Evolutionary conservation across 2,329 filamentous ascomycete species (phyloP), one percentile per base, ranked within the genome.

Genomic region (Capronia coronata): DNA sequence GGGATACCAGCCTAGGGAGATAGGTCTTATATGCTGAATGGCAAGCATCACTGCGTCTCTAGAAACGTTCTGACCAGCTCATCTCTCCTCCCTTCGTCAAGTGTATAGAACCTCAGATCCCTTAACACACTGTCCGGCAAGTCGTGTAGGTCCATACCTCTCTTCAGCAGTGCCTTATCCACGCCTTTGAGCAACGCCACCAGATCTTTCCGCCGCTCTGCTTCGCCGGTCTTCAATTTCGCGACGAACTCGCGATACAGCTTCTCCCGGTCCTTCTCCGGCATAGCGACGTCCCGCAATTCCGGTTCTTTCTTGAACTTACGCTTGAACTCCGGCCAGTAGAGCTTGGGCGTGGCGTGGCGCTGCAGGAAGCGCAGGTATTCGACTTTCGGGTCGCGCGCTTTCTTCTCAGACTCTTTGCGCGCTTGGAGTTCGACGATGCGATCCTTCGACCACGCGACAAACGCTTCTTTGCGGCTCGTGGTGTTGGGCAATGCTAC

Each of bases 251-350:
- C 72, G 3, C 72, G 67, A 54, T 75, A 75, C 52, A 67, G 63
- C 53, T 73, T 74, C 55, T 75, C 72, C 4, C 71, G 66, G 45
- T 75, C 72, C 54, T 71, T 74, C 52, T 75, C 72, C 18, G 66
- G 65, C 37, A 75, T 54, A 14, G 69, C 63, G 4, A 61, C 61
- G 46, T 71, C 68, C 48, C 66, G 72, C 85, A 98, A 89, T 45
- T 83, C 78, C 0, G 78, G 68, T 56, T 94, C 89, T 57, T 85
- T 90, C 58, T 84, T 85, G 68, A 82, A 93, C 65, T 96, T 98
- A 27, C 93, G 77, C 61, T 87, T 88, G 69, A 98, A 98, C 65
- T 98, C 93, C 0, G 87, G 84, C 93, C 93, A 98, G 73, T 94
- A 98, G 1, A 98, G 76, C 69, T 95, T 97, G 0, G 87, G 84